Evolutionary conservation across 2,329 filamentous ascomycete genomes (phyloP), one percentile per base, ranked within the genome.

Genomic region (Aureobasidium zeae): DNA sequence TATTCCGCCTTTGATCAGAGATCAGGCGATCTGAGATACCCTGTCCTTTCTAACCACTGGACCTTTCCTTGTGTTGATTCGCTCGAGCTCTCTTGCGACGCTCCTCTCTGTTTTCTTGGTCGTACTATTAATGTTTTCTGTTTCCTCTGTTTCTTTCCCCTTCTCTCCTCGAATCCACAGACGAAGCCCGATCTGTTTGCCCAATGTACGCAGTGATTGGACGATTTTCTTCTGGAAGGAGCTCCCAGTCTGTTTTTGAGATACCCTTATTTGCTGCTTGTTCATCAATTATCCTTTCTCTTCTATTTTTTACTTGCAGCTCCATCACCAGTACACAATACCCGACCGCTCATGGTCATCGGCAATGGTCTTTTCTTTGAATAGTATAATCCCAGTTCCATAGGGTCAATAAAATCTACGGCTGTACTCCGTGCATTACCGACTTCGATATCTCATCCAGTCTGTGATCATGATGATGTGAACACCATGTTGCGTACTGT

Each of bases 1-100:
- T 28, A 20, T 28, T n/a, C 30, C 17, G 39, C 39, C 39, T 43
- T 43, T 28, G 39, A 43, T 43, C 39, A 43, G 39, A 13, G 39
- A 43, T 43, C 39, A 34, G 39, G 39, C 39, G 39, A 34, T 34
- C 15, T 34, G 39, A 43, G 29, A 34, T 42, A 42, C 29, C 29
- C 30, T 34, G 39, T 43, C 39, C 39, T 34, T 43, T 33, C 19
- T 26, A 11, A 30, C 36, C 36, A 43, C 26, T 17, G 39, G 39
- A 43, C 39, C 30, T 43, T 43, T 43, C 39, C 39, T 43, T 43
- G 39, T 34, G 39, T 34, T 43, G 39, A 25, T 43, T 43, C 30
- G 21, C n/a, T 19, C 39, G 29, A 34, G 33, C 36, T 30, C 19
- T 31, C 20, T 17, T 11, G 20, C 29, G 19, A 32, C 10, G 25